A percentile compares a stretch with the other conserved stretches of the same genome.
These are phyloP conservation scores for Globisporangium spinosum DNA, from an alignment of 352 stramenopile species.

Conservation along the genomic window DNA sequence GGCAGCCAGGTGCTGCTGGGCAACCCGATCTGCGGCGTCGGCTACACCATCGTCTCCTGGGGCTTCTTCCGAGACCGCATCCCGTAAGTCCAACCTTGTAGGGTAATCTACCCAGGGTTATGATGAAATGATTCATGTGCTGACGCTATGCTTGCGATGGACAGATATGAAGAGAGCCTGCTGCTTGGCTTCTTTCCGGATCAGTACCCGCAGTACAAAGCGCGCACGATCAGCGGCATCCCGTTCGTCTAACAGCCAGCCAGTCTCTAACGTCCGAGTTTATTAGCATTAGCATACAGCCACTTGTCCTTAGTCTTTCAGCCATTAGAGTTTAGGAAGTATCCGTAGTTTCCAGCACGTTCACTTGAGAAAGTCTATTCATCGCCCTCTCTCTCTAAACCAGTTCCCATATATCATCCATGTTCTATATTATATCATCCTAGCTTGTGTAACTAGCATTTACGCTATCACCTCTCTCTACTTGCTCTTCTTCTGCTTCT, in stretches of 20 bases:
- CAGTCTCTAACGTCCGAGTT: neutral
- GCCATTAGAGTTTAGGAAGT: slow-evolving; percentile 8
- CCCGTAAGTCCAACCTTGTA: slow-evolving; percentile 47
- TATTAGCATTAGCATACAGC: neutral
- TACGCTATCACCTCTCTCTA: slow-evolving; percentile 15
- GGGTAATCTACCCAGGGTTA: neutral
- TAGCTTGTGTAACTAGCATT: neutral
- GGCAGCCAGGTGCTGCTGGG: slow-evolving; percentile 92
- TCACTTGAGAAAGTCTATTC: neutral
- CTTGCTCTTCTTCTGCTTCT: slow-evolving; percentile 43
- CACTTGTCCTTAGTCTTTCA: neutral
- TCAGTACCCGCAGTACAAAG: slow-evolving; percentile 90
- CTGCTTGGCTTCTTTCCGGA: slow-evolving; percentile 90
- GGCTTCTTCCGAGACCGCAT: slow-evolving; percentile 95
- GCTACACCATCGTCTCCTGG: slow-evolving; percentile 89
- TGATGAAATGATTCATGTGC: neutral
- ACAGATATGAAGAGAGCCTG: slow-evolving; percentile 90
- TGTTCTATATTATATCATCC: slow-evolving; percentile 7
- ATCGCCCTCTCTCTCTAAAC: neutral
- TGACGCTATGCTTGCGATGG: slow-evolving; percentile 2
- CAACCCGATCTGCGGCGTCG: slow-evolving; percentile 86
- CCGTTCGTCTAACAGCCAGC: slow-evolving; percentile 73
- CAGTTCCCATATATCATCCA: slow-evolving; percentile 1
- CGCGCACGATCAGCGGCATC: slow-evolving; percentile 89
- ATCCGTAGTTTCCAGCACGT: neutral